A percentile compares a stretch with the other conserved stretches of the same genome.
Conservation (phyloP, 768 basidiomycete species). For the Calocera viscosa region DNA sequence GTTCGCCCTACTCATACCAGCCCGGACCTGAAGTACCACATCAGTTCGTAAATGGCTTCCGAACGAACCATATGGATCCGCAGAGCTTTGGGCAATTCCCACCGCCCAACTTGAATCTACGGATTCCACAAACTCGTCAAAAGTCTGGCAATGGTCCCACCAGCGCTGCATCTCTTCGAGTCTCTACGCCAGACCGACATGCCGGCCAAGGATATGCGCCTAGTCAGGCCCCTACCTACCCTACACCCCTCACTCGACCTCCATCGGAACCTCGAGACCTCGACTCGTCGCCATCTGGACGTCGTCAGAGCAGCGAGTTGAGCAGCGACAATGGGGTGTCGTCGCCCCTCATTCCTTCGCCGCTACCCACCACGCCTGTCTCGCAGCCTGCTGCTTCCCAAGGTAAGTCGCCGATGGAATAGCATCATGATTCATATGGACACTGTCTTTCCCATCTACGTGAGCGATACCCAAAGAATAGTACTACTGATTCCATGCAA, state of each 20-base stretch:
- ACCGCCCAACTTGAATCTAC: background rate
- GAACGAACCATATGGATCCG: background rate
- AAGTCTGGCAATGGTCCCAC: background rate
- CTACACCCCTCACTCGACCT: conserved; percentile 3
- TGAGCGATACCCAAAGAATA: conserved; percentile 7
- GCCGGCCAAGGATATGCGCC: background rate
- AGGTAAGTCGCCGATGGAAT: background rate
- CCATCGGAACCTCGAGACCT: background rate
- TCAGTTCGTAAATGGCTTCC: background rate
- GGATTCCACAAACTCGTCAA: background rate
- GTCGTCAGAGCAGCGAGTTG: background rate
- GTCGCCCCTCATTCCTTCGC: background rate
- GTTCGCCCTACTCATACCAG: background rate
- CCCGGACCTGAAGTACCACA: background rate
- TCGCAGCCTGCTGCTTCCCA: background rate
- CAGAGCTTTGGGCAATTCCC: background rate
- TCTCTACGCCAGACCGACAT: background rate
- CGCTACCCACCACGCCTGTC: background rate
- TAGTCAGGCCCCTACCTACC: background rate
- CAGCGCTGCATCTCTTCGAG: background rate
- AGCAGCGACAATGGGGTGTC: background rate
- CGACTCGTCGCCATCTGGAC: background rate
- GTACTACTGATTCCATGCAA: conserved; percentile 10
- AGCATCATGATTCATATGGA: background rate
- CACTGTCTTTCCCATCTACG: background rate